Evolutionary conservation across 768 basidiomycete species (phyloP).

Genomic region (Trametes cinnabarina): DNA sequence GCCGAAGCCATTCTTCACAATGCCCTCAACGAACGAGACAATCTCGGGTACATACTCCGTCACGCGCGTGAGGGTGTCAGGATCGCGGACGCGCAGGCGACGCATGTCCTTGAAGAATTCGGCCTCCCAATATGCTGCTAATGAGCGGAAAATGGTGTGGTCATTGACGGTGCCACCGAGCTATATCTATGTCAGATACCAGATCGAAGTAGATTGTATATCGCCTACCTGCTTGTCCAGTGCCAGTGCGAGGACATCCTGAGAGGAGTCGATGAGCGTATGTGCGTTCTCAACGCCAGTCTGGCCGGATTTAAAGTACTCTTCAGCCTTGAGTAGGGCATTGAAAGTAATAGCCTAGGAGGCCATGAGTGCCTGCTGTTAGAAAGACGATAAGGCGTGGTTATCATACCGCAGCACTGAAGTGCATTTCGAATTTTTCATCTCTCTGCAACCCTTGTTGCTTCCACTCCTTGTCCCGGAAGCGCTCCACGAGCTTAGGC

Average conservation of each 20-base stretch:
- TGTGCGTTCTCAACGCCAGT: slow-evolving; percentile 45
- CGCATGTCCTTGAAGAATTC: slow-evolving; percentile 92
- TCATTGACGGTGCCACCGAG: slow-evolving; percentile 79
- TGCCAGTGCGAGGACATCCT: slow-evolving; percentile 70
- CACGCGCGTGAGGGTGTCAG: slow-evolving; percentile 90
- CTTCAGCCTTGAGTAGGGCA: slow-evolving; percentile 53
- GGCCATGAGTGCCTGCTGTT: background rate
- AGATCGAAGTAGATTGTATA: background rate
- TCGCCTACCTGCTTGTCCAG: slow-evolving; percentile 70
- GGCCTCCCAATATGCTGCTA: slow-evolving; percentile 86
- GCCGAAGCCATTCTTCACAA: slow-evolving; percentile 83
- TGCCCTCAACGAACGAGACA: slow-evolving; percentile 80
- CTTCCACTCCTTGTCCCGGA: slow-evolving; percentile 61
- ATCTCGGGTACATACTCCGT: slow-evolving; percentile 98
- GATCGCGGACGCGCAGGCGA: slow-evolving; percentile 79
- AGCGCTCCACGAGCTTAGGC: slow-evolving; percentile 45
- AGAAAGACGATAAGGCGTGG: slow-evolving; percentile 27
- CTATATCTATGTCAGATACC: slow-evolving; percentile 37
- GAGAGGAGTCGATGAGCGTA: slow-evolving; percentile 66
- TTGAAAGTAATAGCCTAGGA: slow-evolving; percentile 46
- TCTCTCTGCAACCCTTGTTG: slow-evolving; percentile 70
- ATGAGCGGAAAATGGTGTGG: slow-evolving; percentile 76
- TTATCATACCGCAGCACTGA: slow-evolving; percentile 62
- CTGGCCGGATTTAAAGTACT: slow-evolving; percentile 41
- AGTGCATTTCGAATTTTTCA: slow-evolving; percentile 92